These are phyloP conservation scores for Fusarium oligoseptatum DNA, from an alignment of 2,329 filamentous ascomycete genomes.

Conservation along the genomic window DNA sequence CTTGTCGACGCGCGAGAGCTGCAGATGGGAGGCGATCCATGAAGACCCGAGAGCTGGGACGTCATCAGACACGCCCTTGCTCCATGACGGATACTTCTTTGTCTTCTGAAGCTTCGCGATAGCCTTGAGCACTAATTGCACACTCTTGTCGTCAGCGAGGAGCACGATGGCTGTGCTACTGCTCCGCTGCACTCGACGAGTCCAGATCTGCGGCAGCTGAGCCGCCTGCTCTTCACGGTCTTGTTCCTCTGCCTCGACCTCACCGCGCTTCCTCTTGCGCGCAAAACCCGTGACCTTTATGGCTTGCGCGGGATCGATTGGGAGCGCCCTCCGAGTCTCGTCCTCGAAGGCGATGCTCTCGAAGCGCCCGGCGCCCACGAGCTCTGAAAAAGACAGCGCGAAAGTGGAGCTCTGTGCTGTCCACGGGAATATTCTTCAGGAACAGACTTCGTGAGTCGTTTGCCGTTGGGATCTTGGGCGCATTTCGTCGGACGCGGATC, in stretches of 20 bases:
- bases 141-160: conserved; percentile 86
- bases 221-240: conserved; percentile 69
- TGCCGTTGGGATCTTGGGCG: conserved; percentile 80
- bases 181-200: conserved; percentile 75
- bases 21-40: conserved; percentile 75
- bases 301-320: conserved; percentile 64
- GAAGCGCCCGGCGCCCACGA: conserved; percentile 83
- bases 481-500: conserved; percentile 87
- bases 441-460: conserved; percentile 87
- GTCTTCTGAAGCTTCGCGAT: conserved; percentile 71
- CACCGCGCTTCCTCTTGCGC: conserved; percentile 58
- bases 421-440: conserved; percentile 88
- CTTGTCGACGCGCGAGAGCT: conserved; percentile 77
- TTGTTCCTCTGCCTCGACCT: conserved; percentile 68
- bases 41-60: conserved; percentile 69
- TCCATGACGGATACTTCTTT: conserved; percentile 77
- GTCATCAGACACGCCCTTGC: conserved; percentile 68
- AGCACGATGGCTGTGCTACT: conserved; percentile 85
- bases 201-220: conserved; percentile 79
- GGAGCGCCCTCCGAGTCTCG: conserved; percentile 59
- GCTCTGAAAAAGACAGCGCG: conserved; percentile 78
- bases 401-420: conserved; percentile 83
- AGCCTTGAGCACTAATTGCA: conserved; percentile 83
- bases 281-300: conserved; percentile 52
- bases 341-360: conserved; percentile 83